Base-by-base conservation (phyloP, 768 basidiomycete species). In the Coprinopsis strossmayeri region DNA sequence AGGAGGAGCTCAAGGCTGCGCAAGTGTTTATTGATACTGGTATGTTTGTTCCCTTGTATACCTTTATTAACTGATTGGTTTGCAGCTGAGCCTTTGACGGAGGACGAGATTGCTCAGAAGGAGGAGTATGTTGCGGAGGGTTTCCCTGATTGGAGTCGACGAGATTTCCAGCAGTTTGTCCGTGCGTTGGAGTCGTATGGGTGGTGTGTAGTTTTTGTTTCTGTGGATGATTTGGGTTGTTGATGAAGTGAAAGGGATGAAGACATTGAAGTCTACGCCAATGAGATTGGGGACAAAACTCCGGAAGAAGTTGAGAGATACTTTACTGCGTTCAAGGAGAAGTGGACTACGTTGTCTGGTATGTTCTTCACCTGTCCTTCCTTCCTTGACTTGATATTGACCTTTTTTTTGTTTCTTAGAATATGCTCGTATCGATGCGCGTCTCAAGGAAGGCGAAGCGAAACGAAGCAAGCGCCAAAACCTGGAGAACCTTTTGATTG, bases 121-220 rank as follows among this genome's bases (percentile, higher is more conserved):
- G 91, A 95, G 25, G 77, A 74, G 38, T 79, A 87, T 25, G 78
- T 81, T 5, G 73, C 72, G 26, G 71, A 85, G 47, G 94, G 94
- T 13, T 97, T 97, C 69, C 78, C 82, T 26, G 82, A 87, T 55
- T 97, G 95, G 95, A 88, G 84, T 62, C 78, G 90, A 56, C 80
- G 91, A 30, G 93, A 97, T 61, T 97, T 93, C 72, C 92, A 93
- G 59, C 88, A 87, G 58, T 88, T 98, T 59, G 74, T 94, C 40
- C 78, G 82, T 34, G 88, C 81, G 1, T 55, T 72, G 23, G 71
- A 73, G 51, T 65, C 66, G 11, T 81, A 91, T 59, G 94, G 94
- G 51, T 89, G 91, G 87, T 88, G 51, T 12, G 80, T 67, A 9
- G 28, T 27, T 40, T 28, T 26, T 4, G 7, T 25, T 38, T 10